Percentiles rank a stretch among this genome's conserved stretches.
These are phyloP conservation scores for Alopecurus myosuroides DNA, from an alignment of 176 grass and related monocot species.

Conservation along the genomic window DNA sequence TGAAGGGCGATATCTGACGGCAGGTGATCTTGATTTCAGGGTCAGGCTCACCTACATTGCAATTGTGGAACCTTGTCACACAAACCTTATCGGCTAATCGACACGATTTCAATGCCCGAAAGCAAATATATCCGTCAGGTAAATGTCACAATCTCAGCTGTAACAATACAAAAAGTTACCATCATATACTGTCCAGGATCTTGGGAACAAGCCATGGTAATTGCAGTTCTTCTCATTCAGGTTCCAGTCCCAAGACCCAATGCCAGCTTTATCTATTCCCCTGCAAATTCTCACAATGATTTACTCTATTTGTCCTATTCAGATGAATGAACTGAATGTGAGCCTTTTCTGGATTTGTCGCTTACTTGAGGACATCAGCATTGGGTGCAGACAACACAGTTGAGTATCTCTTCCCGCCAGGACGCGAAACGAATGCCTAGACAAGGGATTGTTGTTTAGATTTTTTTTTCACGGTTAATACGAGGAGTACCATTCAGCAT, in stretches of 20 bases:
- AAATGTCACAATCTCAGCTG: not conserved
- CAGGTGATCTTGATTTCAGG: slow-evolving; percentile 60
- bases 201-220: slow-evolving; percentile 68
- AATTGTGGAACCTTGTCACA: not conserved
- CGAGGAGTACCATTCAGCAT: not conserved
- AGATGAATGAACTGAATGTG: not conserved
- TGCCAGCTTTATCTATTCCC: slow-evolving; percentile 34
- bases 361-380: slow-evolving; percentile 49
- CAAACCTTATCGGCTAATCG: not conserved
- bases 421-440: slow-evolving; percentile 55
- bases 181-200: slow-evolving; percentile 68
- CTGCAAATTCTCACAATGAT: slow-evolving; percentile 13
- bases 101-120: not conserved
- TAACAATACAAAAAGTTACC: slow-evolving; percentile 12
- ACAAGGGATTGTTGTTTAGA: not conserved
- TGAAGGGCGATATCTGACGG: slow-evolving; percentile 67
- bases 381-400: slow-evolving; percentile 43
- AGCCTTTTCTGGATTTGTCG: not conserved
- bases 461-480: not conserved
- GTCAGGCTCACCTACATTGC: slow-evolving; percentile 47
- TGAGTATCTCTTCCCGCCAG: slow-evolving; percentile 45
- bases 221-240: slow-evolving; percentile 44
- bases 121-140: not conserved
- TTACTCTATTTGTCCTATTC: not conserved
- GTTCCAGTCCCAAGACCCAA: slow-evolving; percentile 70